These are phyloP conservation scores for Fusarium continuum DNA, from an alignment of 2,329 filamentous ascomycete species.

Conservation along the genomic window DNA sequence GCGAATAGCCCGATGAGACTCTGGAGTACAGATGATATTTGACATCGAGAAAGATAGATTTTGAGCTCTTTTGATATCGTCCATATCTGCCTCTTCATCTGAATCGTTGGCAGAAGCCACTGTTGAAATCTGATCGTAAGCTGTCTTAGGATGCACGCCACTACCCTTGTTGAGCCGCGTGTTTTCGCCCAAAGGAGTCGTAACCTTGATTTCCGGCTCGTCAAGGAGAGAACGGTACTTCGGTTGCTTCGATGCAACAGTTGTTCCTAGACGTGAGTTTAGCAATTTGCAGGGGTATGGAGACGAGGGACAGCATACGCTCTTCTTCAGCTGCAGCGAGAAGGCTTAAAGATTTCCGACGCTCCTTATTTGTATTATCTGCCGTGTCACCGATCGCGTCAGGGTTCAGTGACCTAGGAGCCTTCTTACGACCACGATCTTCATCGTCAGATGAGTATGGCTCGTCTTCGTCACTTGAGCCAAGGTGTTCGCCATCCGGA, in stretches of 20 bases:
- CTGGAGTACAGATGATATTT: constrained; percentile 77
- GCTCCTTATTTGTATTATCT: constrained; percentile 51
- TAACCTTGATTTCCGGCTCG: constrained; percentile 73
- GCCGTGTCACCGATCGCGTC: constrained; percentile 49
- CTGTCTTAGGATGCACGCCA: constrained; percentile 81
- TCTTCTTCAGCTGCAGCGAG: constrained; percentile 82
- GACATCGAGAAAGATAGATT: constrained; percentile 84
- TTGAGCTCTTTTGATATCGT: constrained; percentile 88
- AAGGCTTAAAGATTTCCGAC: constrained; percentile 65
- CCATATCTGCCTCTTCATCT: constrained; percentile 85
- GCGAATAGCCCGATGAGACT: constrained; percentile 82
- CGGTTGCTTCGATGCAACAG: constrained; percentile 61
- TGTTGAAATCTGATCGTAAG: constrained; percentile 76
- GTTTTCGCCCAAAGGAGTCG: constrained; percentile 69
- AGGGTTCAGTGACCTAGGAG: constrained; percentile 57
- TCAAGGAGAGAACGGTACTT: constrained; percentile 68
- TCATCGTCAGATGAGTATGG: constrained; percentile 72
- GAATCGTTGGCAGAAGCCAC: constrained; percentile 74
- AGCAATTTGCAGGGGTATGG: neutral
- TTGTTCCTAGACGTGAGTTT: constrained; percentile 54
- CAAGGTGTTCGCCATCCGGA: constrained; percentile 72
- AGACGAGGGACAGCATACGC: constrained; percentile 61
- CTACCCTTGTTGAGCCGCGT: constrained; percentile 60
- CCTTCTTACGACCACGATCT: constrained; percentile 67
- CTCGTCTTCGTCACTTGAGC: constrained; percentile 78